Percentiles rank a stretch among this genome's conserved stretches.
phyloP scores from a whole-genome alignment of 306 rosid genomes.

The Gillenia trifoliata region DNA sequence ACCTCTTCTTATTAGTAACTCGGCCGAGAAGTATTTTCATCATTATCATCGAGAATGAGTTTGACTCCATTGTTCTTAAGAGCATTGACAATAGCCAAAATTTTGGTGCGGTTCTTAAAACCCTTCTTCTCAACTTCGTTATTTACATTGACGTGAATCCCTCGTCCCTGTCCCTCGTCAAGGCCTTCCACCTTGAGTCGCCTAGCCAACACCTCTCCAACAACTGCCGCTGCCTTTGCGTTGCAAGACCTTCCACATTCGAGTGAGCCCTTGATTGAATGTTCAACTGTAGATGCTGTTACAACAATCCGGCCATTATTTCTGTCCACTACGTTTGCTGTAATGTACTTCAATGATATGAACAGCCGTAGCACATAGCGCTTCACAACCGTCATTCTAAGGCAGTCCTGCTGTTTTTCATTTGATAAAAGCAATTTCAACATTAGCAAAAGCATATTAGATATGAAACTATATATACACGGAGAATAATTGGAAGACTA shows the following conservation, averaged over 20 bases:
- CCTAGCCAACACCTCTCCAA: conserved; percentile 88
- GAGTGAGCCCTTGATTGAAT: conserved; percentile 61
- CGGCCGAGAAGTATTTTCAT: conserved; percentile 31
- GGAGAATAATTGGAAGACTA: background rate
- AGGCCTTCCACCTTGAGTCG: conserved; percentile 85
- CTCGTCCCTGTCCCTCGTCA: conserved; percentile 72
- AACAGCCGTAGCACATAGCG: conserved; percentile 79
- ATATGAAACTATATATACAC: background rate
- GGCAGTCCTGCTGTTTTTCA: conserved; percentile 15
- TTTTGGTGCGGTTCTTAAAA: conserved; percentile 67
- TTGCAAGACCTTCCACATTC: conserved; percentile 86
- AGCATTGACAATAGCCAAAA: conserved; percentile 83
- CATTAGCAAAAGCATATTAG: background rate
- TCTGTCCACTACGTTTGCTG: conserved; percentile 83
- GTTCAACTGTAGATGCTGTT: conserved; percentile 75
- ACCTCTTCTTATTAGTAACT: conserved; percentile 14
- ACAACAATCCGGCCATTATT: conserved; percentile 74
- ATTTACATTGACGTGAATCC: conserved; percentile 63
- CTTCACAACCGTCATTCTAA: conserved; percentile 63
- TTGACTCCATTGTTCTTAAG: conserved; percentile 68
- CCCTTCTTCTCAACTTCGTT: conserved; percentile 88
- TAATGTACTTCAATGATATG: conserved; percentile 79
- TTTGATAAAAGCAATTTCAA: background rate
- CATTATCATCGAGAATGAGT: conserved; percentile 55
- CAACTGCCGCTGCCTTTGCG: conserved; percentile 80